Evolutionary conservation across 2,329 filamentous ascomycete species (phyloP).

Genomic region (Stemphylium lycopersici): DNA sequence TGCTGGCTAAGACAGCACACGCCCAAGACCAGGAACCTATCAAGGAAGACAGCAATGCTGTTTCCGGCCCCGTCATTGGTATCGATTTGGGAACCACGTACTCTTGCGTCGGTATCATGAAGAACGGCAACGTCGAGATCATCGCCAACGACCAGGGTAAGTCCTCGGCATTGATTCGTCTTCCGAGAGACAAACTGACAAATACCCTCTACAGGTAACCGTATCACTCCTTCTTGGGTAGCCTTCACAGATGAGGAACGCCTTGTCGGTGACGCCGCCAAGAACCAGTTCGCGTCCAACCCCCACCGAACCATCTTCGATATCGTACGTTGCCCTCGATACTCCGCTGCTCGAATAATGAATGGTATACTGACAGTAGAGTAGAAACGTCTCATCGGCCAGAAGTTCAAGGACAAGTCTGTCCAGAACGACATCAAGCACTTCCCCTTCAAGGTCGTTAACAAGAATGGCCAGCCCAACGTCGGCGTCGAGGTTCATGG

Average conservation of each 20-base stretch:
- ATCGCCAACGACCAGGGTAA: conserved; percentile 53
- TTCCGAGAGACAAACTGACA: conserved; percentile 24
- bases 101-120: conserved; percentile 82
- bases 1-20: conserved; percentile 76
- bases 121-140: conserved; percentile 52
- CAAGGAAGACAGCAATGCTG: conserved; percentile 65
- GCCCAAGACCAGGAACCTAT: conserved; percentile 72
- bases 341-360: background rate
- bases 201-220: conserved; percentile 44
- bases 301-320: conserved; percentile 57
- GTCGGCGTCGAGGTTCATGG: conserved; percentile 76
- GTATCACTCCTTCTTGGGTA: conserved; percentile 73
- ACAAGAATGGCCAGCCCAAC: conserved; percentile 88
- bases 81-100: conserved; percentile 95
- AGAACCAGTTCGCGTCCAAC: conserved; percentile 57
- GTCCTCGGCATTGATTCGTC: conserved; percentile 3
- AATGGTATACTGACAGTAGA: conserved; percentile 37
- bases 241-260: conserved; percentile 97
- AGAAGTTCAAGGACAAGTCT: conserved; percentile 64
- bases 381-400: conserved; percentile 59
- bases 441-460: conserved; percentile 93
- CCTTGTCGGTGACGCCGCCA: conserved; percentile 86
- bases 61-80: conserved; percentile 63
- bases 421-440: conserved; percentile 95
- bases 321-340: conserved; percentile 36